Evolutionary conservation across 192 early-diverging fungal genomes (phyloP), one percentile per base, ranked within the genome.

Genomic region (Rhizoclosmatium globosum): DNA sequence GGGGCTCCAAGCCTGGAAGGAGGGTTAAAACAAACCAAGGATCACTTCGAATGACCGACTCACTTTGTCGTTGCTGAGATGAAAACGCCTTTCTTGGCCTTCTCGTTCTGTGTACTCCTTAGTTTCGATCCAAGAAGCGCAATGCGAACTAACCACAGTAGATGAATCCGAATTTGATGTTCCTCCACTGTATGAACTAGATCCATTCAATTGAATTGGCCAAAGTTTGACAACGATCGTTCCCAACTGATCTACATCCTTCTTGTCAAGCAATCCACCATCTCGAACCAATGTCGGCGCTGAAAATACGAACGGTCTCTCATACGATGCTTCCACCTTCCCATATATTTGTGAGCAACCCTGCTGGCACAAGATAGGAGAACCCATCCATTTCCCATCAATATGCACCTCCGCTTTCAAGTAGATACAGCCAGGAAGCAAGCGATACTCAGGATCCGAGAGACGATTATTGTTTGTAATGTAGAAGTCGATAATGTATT

Each of bases 11-110:
- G 31, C 31, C 31, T 31, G 31, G 31, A 31, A 31, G 31, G 31
- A 31, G 31, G 31, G 31, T 31, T 31, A 31, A 31, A 31, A 31
- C 31, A 31, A 31, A 31, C 31, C 31, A 31, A 31, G 0, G 31
- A 31, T 31, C 31, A 31, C 31, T 31, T 31, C 31, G 31, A 31
- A 31, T 31, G 31, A 31, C 31, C 31, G 31, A 31, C 31, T 31
- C 31, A 31, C 64, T 38, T 65, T 21, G 64, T 65, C 38, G 64
- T 31, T n/a, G 64, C 38, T 38, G 64, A 65, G 31, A 65, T 38
- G 31, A 65, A 65, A 11, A 65, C 64, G 13, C 64, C 64, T 65
- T 65, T 65, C 38, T 65, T 65, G 0, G 64, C 64, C 11, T 38
- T 15, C 39, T 65, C 64, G 64, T 65, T 65, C 64, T 65, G 1